Conservation (phyloP, 495 filamentous ascomycete genomes). For the Daldinia decipiens region DNA sequence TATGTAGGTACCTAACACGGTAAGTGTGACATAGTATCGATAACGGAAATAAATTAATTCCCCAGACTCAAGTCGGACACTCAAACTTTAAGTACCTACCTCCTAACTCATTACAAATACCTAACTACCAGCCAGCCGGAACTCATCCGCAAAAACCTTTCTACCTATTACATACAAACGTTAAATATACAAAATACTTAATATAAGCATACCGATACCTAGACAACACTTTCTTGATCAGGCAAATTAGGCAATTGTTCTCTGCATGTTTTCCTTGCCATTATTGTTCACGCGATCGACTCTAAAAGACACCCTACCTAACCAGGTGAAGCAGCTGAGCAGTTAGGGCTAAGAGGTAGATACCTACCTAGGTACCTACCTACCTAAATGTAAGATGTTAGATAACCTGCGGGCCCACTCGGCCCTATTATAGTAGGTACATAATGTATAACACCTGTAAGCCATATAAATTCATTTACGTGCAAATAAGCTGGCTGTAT, state of each 20-base stretch:
- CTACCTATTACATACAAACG: not conserved
- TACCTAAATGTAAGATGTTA: not conserved
- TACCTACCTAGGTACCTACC: not conserved
- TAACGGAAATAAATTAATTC: constrained; percentile 27
- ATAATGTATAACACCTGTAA: not conserved
- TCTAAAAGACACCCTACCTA: constrained; percentile 1
- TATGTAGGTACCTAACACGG: not conserved
- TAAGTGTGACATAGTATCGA: not conserved
- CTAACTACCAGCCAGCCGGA: not conserved
- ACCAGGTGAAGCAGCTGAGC: not conserved
- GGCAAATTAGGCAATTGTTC: not conserved
- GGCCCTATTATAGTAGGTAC: constrained; percentile 11
- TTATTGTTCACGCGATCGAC: not conserved
- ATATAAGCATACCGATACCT: not conserved
- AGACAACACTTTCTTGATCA: constrained; percentile 1
- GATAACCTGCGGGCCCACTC: not conserved
- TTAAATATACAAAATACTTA: not conserved
- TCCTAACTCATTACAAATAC: not conserved
- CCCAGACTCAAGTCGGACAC: constrained; percentile 5
- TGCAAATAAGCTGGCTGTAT: not conserved
- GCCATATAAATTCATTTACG: constrained; percentile 3
- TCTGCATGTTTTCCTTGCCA: not conserved
- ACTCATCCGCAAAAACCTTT: not conserved
- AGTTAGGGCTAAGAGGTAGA: not conserved
- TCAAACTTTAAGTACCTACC: too few species aligned